phyloP scores from a whole-genome alignment of 768 basidiomycete genomes.

The Leucocoprinus leucothites region DNA sequence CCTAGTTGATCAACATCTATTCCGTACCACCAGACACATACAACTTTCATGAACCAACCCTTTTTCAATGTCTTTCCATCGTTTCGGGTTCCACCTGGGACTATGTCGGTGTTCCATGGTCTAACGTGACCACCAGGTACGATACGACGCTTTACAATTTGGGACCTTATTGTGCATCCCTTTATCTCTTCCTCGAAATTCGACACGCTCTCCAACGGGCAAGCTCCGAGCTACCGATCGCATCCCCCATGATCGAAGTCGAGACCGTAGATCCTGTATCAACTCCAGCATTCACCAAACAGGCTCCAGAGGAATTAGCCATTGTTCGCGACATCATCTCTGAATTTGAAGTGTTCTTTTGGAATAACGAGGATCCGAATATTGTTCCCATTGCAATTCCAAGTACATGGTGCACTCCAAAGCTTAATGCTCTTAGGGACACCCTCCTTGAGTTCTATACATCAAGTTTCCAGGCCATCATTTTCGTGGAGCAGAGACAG shows the following conservation, averaged over 20 bases:
- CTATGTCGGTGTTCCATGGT: constrained; percentile 54
- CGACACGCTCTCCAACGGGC: constrained; percentile 38
- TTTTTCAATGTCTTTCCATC: constrained; percentile 33
- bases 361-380: constrained; percentile 25
- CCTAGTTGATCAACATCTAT: constrained; percentile 59
- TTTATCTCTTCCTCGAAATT: constrained; percentile 64
- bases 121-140: constrained; percentile 62
- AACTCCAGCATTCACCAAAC: constrained; percentile 15
- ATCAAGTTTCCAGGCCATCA: constrained; percentile 69
- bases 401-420: constrained; percentile 71
- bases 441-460: constrained; percentile 54
- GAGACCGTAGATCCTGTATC: constrained; percentile 16
- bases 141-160: constrained; percentile 56
- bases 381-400: constrained; percentile 39
- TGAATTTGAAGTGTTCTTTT: constrained; percentile 48
- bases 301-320: constrained; percentile 34
- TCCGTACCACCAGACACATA: constrained; percentile 48
- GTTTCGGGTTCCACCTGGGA: constrained; percentile 43
- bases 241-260: constrained; percentile 11
- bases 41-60: constrained; percentile 50
- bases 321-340: constrained; percentile 36
- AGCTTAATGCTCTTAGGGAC: constrained; percentile 60
- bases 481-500: constrained; percentile 87
- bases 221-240: neutral
- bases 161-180: constrained; percentile 73